These are phyloP conservation scores for Corymbia maculata DNA, from an alignment of 345 rosid species.

Conservation along the genomic window DNA sequence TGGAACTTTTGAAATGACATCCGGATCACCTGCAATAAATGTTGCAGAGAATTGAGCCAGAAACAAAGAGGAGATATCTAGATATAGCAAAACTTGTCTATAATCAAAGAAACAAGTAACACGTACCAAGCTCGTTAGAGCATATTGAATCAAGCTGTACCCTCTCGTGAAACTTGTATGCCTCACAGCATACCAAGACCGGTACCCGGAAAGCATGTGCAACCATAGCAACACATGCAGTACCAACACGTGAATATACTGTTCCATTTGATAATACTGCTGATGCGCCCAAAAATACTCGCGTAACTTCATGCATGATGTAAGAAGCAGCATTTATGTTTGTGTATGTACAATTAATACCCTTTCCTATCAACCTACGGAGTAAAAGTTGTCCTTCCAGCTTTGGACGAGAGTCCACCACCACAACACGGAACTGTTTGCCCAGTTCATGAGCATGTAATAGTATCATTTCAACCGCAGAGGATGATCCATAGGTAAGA, in stretches of 20 bases:
- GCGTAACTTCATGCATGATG: constrained; percentile 90
- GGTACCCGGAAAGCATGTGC: constrained; percentile 81
- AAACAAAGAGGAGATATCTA: neutral
- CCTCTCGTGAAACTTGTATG: constrained; percentile 92
- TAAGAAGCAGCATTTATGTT: constrained; percentile 89
- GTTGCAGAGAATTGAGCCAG: neutral
- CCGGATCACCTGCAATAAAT: constrained; percentile 66
- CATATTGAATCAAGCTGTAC: constrained; percentile 96
- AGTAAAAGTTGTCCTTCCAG: constrained; percentile 82
- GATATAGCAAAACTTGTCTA: neutral
- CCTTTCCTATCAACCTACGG: constrained; percentile 80
- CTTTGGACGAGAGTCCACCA: constrained; percentile 92
- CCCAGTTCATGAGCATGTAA: constrained; percentile 78
- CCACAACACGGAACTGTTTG: constrained; percentile 76
- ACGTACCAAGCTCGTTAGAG: constrained; percentile 87
- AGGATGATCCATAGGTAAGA: constrained; percentile 82
- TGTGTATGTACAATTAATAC: constrained; percentile 75
- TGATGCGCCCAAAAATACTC: constrained; percentile 89
- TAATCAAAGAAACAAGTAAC: neutral
- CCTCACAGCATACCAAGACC: constrained; percentile 92
- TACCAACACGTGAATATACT: constrained; percentile 88
- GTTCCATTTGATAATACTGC: constrained; percentile 97
- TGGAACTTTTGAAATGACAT: constrained; percentile 61
- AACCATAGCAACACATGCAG: constrained; percentile 96
- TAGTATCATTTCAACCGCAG: constrained; percentile 86